These are phyloP conservation scores for Arthroderma sp. DNA, from an alignment of 2,329 filamentous ascomycete genomes.

Conservation along the genomic window DNA sequence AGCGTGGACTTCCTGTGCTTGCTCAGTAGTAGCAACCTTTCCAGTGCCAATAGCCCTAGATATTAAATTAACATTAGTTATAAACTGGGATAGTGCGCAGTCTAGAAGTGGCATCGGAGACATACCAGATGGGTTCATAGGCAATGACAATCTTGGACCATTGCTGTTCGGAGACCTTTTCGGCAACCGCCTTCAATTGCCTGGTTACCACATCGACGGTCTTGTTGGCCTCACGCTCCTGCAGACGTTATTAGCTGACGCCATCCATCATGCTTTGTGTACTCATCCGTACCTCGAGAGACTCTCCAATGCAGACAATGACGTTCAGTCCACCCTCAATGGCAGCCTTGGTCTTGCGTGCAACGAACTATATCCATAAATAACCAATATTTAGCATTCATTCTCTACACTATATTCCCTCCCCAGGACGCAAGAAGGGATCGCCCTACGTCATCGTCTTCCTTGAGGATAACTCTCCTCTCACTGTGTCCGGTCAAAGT, in stretches of 20 bases:
- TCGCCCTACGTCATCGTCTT: conserved; percentile 55
- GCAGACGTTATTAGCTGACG: conserved; percentile 7
- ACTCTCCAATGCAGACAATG: conserved; percentile 97
- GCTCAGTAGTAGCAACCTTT: conserved; percentile 76
- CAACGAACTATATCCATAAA: conserved; percentile 48
- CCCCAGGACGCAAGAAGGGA: too few relatives aligned
- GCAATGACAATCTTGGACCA: conserved; percentile 94
- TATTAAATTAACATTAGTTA: conserved; percentile 6
- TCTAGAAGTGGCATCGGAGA: background rate
- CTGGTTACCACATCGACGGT: conserved; percentile 61
- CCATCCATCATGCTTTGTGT: background rate
- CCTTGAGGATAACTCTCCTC: conserved; percentile 77
- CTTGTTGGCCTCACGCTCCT: conserved; percentile 71
- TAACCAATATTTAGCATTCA: conserved; percentile 2
- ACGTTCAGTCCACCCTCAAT: conserved; percentile 76
- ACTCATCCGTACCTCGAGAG: conserved; percentile 49
- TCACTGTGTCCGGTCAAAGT: conserved; percentile 89
- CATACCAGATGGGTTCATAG: conserved; percentile 96
- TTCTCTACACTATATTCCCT: background rate
- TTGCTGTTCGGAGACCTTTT: conserved; percentile 55
- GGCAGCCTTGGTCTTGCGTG: conserved; percentile 88
- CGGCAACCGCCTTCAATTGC: conserved; percentile 72
- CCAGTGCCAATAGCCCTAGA: conserved; percentile 67
- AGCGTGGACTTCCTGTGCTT: conserved; percentile 88
- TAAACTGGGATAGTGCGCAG: background rate